Conservation (phyloP, 371 early-diverging fungal genomes). For the Coemansia sp. region DNA sequence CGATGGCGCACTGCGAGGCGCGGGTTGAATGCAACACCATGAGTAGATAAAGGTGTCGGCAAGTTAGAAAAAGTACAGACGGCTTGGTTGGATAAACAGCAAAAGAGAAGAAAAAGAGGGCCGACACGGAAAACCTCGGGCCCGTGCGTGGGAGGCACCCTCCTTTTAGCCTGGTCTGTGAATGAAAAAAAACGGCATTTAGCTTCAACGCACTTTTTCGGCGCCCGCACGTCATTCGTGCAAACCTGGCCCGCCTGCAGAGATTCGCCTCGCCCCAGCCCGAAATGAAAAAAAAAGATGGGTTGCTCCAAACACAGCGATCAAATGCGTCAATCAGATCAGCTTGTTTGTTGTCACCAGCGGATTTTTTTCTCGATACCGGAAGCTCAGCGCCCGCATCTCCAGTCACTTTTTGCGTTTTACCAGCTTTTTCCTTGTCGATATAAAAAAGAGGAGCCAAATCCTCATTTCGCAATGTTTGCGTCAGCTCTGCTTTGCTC, state of each 20-base stretch:
- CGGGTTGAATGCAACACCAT: slow-evolving; percentile 3
- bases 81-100: neutral
- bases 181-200: too few relatives aligned
- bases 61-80: neutral
- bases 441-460: neutral
- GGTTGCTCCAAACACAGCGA: too few relatives aligned
- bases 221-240: neutral
- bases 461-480: neutral
- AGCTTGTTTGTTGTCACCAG: neutral
- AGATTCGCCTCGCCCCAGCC: too few relatives aligned
- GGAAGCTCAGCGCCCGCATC: too few relatives aligned
- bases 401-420: too few relatives aligned
- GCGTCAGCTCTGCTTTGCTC: slow-evolving; percentile 6
- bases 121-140: too few relatives aligned
- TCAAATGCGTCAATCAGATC: neutral
- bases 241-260: neutral
- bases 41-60: neutral
- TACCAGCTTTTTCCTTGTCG: too few relatives aligned
- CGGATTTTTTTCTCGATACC: too few relatives aligned
- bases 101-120: too few relatives aligned
- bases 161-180: too few relatives aligned
- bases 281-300: too few relatives aligned
- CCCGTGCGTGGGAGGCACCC: too few relatives aligned
- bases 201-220: neutral
- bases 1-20: slow-evolving; percentile 21